Base-by-base conservation (phyloP, 2,329 filamentous ascomycete species). In the Annulohypoxylon truncatum region DNA sequence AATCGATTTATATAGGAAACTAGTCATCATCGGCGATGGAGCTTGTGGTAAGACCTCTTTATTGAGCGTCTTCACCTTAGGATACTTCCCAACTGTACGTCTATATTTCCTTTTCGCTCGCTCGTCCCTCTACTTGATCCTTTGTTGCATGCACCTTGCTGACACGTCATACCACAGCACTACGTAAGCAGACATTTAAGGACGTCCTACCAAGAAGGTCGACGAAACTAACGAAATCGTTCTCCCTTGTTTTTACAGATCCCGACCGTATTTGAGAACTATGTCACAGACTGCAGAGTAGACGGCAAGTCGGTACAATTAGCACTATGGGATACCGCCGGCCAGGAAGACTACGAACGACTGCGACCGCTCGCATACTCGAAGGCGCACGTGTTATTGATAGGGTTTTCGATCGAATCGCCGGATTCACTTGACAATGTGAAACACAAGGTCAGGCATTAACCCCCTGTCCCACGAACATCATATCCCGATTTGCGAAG, bases 261-360 rank as follows among this genome's bases (percentile, higher is more conserved):
- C 54, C 96, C 96, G 1, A 99, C 96, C 48, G 96, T 99, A 35
- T 99, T 99, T 80, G 96, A 99, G 79, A 99, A 99, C 83, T 99
- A 99, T 77, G 96, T 99, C 71, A 99, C 96, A 73, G 96, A 99
- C 82, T 99, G 96, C 81, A 88, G 95, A 82, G 96, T 99, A 66
- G 96, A 99, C 78, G 96, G 96, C 76, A 97, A 97, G 79, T 97
- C 93, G n/a, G 96, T 99, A 38, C 96, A 99, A 82, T 86, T 99
- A 69, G 96, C 96, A 54, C 84, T 99, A 74, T 99, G 96, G 96
- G 96, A 99, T 89, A 99, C 96, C n/a, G 96, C 96, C 54, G 96
- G 96, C 66, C 96, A 99, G 81, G 96, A 99, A 86, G 96, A 99
- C 79, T 99, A 99, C 79, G 96, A 99, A 81, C 88, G 96, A 78